phyloP scores from a whole-genome alignment of 2,329 filamentous ascomycete species.

The Colletotrichum gloeosporioides region DNA sequence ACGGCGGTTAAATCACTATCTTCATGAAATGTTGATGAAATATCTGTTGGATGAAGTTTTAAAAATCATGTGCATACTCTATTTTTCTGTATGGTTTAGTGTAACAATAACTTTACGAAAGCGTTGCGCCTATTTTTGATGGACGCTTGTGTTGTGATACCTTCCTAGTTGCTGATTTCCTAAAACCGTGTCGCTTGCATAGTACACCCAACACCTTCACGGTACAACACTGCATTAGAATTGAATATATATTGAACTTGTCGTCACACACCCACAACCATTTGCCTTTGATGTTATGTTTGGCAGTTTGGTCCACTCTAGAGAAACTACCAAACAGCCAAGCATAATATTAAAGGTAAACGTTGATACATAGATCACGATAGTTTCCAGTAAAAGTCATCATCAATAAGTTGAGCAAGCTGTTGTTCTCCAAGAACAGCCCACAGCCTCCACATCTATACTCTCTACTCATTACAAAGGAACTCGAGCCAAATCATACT shows the following conservation, averaged over 20 bases:
- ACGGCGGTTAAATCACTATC: neutral
- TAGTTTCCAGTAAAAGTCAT: neutral
- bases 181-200: too few species aligned
- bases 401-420: neutral
- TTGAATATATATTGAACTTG: neutral
- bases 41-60: neutral
- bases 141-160: too few species aligned
- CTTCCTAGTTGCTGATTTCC: too few species aligned
- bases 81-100: neutral
- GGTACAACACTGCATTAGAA: neutral
- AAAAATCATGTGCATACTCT: neutral
- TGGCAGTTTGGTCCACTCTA: neutral
- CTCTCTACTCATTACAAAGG: neutral
- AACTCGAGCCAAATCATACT: neutral
- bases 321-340: neutral
- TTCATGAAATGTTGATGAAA: neutral
- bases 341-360: neutral
- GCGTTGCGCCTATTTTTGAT: neutral
- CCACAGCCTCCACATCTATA: neutral
- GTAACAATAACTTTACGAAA: neutral
- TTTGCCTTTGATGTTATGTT: rapidly evolving
- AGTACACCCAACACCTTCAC: neutral
- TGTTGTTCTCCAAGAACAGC: neutral
- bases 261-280: rapidly evolving
- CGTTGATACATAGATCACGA: rapidly evolving